Percentiles rank a stretch among this genome's conserved stretches.
Evolutionary conservation across 768 basidiomycete genomes (phyloP).

Genomic region (Flagelloscypha sp.): DNA sequence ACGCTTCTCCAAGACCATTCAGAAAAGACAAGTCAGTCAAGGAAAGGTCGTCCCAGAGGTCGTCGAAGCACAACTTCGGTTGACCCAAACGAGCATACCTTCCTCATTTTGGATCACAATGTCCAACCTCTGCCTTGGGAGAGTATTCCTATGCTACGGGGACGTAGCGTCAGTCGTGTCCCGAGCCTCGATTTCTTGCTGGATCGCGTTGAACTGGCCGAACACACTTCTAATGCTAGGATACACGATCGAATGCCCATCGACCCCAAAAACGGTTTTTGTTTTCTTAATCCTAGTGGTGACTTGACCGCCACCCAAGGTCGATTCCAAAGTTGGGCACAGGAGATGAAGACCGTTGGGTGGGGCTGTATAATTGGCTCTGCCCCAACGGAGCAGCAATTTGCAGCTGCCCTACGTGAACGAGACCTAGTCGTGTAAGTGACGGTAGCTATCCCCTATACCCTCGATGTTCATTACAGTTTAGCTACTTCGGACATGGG

Average conservation of each 20-base stretch:
- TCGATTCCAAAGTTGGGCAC: conserved; percentile 72
- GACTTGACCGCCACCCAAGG: conserved; percentile 81
- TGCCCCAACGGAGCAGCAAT: conserved; percentile 76
- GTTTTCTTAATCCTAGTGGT: conserved; percentile 86
- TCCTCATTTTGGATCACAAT: conserved; percentile 85
- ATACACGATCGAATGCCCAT: conserved; percentile 49
- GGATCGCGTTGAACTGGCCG: conserved; percentile 65
- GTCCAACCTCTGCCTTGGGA: conserved; percentile 93
- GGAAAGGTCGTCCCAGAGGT: conserved; percentile 16
- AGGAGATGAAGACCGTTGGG: conserved; percentile 59
- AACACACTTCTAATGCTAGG: conserved; percentile 11
- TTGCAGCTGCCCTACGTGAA: conserved; percentile 59
- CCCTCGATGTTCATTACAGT: conserved; percentile 5
- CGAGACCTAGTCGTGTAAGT: conserved; percentile 89
- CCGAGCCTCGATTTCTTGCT: conserved; percentile 83
- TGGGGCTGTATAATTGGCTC: conserved; percentile 81
- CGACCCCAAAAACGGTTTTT: conserved; percentile 66
- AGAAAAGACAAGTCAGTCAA: conserved; percentile 22
- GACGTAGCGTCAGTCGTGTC: conserved; percentile 84
- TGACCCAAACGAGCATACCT: conserved; percentile 74
- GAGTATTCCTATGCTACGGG: conserved; percentile 78
- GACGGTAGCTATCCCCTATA: neutral
- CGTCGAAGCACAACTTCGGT: conserved; percentile 13
- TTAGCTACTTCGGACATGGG: conserved; percentile 94
- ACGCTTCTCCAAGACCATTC: conserved; percentile 66